Evolutionary conservation across 441 rosid species (phyloP).

Genomic region (Populus hybrid): DNA sequence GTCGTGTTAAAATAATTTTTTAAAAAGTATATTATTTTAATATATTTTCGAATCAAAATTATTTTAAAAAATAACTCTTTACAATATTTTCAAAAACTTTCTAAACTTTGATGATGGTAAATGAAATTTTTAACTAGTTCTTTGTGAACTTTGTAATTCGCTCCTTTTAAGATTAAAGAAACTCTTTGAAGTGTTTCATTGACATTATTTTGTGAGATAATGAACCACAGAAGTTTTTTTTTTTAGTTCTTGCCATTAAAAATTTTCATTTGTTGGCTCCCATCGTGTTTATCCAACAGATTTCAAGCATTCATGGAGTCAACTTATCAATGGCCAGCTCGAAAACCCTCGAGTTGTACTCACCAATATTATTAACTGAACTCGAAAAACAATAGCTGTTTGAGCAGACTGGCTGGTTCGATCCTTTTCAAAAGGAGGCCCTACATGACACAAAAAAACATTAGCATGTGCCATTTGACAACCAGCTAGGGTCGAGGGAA

Average conservation of each 20-base stretch:
- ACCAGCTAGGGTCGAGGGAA: background rate
- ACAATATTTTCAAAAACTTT: too few relatives aligned
- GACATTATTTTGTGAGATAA: background rate
- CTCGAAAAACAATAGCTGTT: background rate
- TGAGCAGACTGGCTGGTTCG: background rate
- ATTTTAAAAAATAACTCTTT: too few relatives aligned
- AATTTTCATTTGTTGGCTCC: background rate
- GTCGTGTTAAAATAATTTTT: too few relatives aligned
- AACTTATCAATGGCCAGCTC: background rate
- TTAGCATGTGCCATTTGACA: slow-evolving; percentile 6
- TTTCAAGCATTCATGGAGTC: background rate
- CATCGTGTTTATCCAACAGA: background rate
- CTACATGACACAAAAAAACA: slow-evolving; percentile 16
- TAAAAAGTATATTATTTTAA: too few relatives aligned
- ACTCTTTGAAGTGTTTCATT: background rate
- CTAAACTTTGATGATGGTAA: too few relatives aligned
- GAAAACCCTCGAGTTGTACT: background rate
- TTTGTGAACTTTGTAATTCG: background rate
- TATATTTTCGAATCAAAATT: too few relatives aligned
- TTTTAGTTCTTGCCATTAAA: background rate
- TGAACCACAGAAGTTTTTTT: background rate
- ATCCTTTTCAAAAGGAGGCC: slow-evolving; percentile 6
- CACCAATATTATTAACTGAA: background rate
- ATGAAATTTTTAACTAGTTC: background rate
- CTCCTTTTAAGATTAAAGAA: background rate